Conservation (phyloP, 139 green algal species). For the Chlamydomonas asymmetrica region DNA sequence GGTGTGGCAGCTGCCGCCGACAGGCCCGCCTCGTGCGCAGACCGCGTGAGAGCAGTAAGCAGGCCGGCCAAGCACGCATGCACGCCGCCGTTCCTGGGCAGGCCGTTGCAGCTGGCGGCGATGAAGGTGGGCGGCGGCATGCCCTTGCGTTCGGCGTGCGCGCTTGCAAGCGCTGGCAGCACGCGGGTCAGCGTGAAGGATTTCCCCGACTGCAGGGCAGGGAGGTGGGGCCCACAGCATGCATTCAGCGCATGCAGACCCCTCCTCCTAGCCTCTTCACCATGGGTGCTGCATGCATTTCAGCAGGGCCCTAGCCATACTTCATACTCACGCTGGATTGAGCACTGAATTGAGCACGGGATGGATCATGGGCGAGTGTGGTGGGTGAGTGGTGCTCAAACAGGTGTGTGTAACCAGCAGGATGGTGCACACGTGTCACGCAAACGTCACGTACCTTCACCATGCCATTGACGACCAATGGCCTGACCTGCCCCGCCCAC, state of each 20-base stretch:
- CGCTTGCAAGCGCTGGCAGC: slow-evolving; percentile 12
- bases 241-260: neutral
- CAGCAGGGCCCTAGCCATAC: neutral
- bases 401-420: neutral
- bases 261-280: neutral
- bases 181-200: slow-evolving; percentile 18
- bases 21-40: neutral
- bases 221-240: neutral
- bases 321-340: no score
- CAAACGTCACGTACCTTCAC: slow-evolving; percentile 2
- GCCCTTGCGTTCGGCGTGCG: neutral
- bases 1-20: slow-evolving; percentile 3
- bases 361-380: no score
- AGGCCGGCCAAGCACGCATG: neutral
- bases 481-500: neutral
- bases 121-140: slow-evolving; percentile 10
- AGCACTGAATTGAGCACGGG: no score
- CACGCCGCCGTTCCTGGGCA: neutral
- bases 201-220: slow-evolving; percentile 10
- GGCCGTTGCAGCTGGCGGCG: slow-evolving; percentile 4
- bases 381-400: no score
- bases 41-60: slow-evolving; percentile 1
- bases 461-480: slow-evolving; percentile 10
- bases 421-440: neutral
- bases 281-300: neutral